phyloP scores from a whole-genome alignment of 2,329 filamentous ascomycete genomes.

The Apiospora koreana region DNA sequence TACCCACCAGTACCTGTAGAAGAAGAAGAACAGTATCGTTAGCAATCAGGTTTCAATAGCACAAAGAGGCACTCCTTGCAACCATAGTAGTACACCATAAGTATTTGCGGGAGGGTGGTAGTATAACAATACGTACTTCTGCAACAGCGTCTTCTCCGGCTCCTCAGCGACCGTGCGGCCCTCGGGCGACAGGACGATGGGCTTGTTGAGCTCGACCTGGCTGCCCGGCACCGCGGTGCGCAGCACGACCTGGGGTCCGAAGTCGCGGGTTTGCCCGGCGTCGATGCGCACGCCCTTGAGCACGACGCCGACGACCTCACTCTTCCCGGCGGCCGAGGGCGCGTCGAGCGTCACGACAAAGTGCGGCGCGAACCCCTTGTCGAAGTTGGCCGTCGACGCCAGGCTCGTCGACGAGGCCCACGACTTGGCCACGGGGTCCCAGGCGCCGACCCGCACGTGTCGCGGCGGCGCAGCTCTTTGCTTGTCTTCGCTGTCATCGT shows the following conservation, averaged over 20 bases:
- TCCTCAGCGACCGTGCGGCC: conserved; percentile 58
- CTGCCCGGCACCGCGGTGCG: conserved; percentile 49
- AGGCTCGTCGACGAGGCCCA: conserved; percentile 61
- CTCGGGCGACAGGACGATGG: conserved; percentile 61
- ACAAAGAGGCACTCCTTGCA: too few species aligned
- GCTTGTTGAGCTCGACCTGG: conserved; percentile 63
- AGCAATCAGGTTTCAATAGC: background rate
- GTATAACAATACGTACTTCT: conserved; percentile 56
- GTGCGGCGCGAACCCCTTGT: conserved; percentile 61
- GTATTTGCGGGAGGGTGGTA: background rate
- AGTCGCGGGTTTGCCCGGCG: conserved; percentile 65
- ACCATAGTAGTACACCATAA: background rate
- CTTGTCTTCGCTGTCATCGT: background rate
- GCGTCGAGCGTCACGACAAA: conserved; percentile 50
- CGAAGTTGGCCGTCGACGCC: conserved; percentile 57
- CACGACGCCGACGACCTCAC: conserved; percentile 48
- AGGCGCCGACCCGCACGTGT: conserved; percentile 61
- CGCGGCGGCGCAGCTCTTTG: conserved; percentile 24
- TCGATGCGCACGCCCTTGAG: conserved; percentile 61
- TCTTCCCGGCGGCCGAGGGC: background rate
- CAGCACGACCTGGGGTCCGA: conserved; percentile 61
- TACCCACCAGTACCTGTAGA: conserved; percentile 66
- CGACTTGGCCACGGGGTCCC: conserved; percentile 44
- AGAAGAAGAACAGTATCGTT: conserved; percentile 33
- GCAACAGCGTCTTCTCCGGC: conserved; percentile 64